A percentile compares a stretch with the other conserved stretches of the same genome.
Conservation (phyloP, 257 asterid species). For the Agastache rugosa region DNA sequence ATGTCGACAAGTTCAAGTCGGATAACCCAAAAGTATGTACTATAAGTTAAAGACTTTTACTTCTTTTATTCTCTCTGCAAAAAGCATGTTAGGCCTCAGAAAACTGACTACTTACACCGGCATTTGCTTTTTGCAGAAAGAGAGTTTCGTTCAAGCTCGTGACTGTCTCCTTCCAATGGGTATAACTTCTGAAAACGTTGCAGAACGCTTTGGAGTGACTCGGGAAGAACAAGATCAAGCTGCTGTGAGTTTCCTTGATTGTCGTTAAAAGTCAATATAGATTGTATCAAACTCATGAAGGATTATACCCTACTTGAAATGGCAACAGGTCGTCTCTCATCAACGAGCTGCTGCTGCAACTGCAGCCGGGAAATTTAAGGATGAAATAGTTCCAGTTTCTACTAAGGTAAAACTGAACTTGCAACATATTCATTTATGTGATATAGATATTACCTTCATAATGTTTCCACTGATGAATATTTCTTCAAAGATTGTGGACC, state of each 20-base stretch:
- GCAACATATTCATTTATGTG: background rate
- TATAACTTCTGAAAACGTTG: slow-evolving; percentile 88
- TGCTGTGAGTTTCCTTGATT: slow-evolving; percentile 61
- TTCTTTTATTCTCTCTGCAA: slow-evolving; percentile 1
- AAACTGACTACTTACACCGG: slow-evolving; percentile 26
- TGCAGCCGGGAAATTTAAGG: slow-evolving; percentile 86
- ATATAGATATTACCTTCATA: background rate
- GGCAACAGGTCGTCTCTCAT: slow-evolving; percentile 76
- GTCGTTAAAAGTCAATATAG: background rate
- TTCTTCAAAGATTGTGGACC: slow-evolving; percentile 66
- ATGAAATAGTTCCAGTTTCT: slow-evolving; percentile 82
- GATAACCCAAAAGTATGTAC: slow-evolving; percentile 65
- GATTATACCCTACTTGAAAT: slow-evolving; percentile 30
- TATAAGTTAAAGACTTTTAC: background rate
- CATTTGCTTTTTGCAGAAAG: slow-evolving; percentile 47
- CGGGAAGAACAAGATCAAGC: slow-evolving; percentile 93
- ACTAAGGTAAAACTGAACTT: slow-evolving; percentile 64
- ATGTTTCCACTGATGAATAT: slow-evolving; percentile 25
- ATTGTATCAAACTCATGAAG: background rate
- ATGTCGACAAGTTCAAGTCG: slow-evolving; percentile 34
- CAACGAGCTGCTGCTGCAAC: slow-evolving; percentile 87
- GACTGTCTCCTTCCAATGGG: slow-evolving; percentile 98
- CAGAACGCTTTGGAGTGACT: slow-evolving; percentile 80
- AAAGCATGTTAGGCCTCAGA: background rate
- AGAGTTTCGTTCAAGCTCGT: slow-evolving; percentile 69